Base-by-base conservation (phyloP, 768 basidiomycete genomes). In the Macrocybe gigantea region DNA sequence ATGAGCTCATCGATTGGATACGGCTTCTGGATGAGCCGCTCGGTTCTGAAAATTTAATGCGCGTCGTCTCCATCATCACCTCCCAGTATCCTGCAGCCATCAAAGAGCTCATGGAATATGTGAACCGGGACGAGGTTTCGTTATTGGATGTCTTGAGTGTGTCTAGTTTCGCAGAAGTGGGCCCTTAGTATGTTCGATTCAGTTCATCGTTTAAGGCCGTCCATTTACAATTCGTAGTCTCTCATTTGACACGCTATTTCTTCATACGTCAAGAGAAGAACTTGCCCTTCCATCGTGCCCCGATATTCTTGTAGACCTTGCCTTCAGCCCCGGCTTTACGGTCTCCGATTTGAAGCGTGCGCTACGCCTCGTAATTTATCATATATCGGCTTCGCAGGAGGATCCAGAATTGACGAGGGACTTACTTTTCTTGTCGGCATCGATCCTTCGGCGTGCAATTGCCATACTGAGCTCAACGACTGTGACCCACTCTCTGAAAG, bases 1-100 rank as follows among this genome's bases (percentile, higher is more conserved):
- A 69, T 38, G 78, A 80, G 44, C 65, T 88, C 0, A 67, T 87
- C n/a, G 83, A 85, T 53, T 80, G 77, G 75, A 49, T 83, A 32
- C 78, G 85, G 34, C 62, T 85, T 1, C 55, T 71, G 1, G 67
- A 69, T 10, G 56, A 61, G 29, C 55, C 62, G 1, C 53, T 78
- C 4, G 54, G 58, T 10, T 9, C 63, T 1, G 51, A 54, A 0
- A 71, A 81, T 41, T 56, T 83, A 13, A 56, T 52, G 14, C 71
- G 73, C 5, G 57, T 84, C 1, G 57, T 68, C 0, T 47, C 47
- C 1, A 59, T 72, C 0, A 52, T 85, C 30, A 53, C 60, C 9
- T 65, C 65, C 14, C 62, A 80, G 12, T 60, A 81, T 49, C 56
- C 61, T 1, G 67, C 73, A 0, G 68, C 73, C 0, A 38, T 84